These are phyloP conservation scores for Trypanosoma brucei DNA, from an alignment of 208 protist genomes.

Conservation along the genomic window DNA sequence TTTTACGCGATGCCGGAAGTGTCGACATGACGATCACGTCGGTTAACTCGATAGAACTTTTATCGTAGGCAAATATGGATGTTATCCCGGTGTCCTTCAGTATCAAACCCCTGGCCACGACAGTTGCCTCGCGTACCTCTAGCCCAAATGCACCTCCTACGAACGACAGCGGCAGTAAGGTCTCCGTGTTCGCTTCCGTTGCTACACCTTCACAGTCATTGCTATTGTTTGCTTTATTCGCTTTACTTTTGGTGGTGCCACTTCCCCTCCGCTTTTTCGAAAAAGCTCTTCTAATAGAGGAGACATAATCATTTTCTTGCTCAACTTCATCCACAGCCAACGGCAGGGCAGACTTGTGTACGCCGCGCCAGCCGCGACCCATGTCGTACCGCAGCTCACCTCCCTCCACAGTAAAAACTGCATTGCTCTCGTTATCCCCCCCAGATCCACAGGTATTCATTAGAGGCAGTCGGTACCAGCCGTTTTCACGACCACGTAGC, in stretches of 20 bases:
- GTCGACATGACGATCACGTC: constrained; percentile 47
- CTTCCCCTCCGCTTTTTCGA: too few species aligned
- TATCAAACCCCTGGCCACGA: constrained; percentile 41
- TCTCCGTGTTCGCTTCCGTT: not conserved
- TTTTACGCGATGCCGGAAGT: constrained; percentile 13
- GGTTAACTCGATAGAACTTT: constrained; percentile 36
- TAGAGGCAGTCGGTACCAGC: not conserved
- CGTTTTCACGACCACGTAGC: constrained; percentile 10
- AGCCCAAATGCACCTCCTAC: constrained; percentile 57
- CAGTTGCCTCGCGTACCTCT: constrained; percentile 46
- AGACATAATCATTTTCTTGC: too few species aligned
- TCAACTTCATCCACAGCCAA: too few species aligned
- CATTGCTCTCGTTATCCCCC: not conserved
- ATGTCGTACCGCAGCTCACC: too few species aligned
- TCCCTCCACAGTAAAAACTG: too few species aligned
- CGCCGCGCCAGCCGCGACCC: too few species aligned
- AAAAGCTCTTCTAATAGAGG: too few species aligned
- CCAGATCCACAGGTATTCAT: not conserved
- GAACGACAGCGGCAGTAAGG: constrained; percentile 26
- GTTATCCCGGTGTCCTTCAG: constrained; percentile 45
- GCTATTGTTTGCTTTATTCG: not conserved
- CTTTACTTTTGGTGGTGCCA: not conserved
- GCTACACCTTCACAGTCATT: not conserved
- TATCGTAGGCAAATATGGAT: constrained; percentile 60
- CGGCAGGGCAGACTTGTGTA: too few species aligned